phyloP scores from a whole-genome alignment of 768 basidiomycete species.

The Trametes elegans region DNA sequence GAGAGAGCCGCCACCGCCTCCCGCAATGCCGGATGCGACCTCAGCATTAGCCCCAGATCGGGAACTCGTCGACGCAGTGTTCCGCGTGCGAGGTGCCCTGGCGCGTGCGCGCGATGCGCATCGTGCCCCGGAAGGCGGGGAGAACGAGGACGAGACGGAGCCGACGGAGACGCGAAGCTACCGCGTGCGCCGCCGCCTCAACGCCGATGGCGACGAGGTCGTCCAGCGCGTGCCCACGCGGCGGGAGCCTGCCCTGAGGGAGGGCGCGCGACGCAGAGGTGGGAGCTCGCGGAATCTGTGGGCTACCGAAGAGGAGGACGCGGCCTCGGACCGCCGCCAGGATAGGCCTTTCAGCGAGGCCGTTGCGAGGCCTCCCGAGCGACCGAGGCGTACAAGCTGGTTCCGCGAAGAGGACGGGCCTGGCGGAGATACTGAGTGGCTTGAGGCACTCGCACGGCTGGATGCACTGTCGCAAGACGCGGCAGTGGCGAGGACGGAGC shows the following conservation, averaged over 20 bases:
- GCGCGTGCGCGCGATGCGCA: background rate
- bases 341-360: too few species aligned
- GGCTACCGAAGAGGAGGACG: background rate
- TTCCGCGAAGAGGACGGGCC: too few species aligned
- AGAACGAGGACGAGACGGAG: background rate
- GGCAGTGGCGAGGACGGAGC: too few species aligned
- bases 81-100: background rate
- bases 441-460: background rate
- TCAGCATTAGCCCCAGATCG: background rate
- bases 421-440: background rate
- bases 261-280: background rate
- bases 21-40: background rate
- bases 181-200: conserved; percentile 18
- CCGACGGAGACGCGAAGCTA: conserved; percentile 7
- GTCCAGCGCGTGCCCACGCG: background rate
- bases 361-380: too few species aligned
- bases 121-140: background rate
- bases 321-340: background rate
- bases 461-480: conserved; percentile 1
- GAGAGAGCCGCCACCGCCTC: background rate
- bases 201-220: conserved; percentile 21
- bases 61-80: background rate
- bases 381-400: too few species aligned
- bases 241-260: background rate
- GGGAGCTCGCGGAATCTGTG: background rate